Conservation (phyloP, 768 basidiomycete genomes). For the Tylopilus sp. region DNA sequence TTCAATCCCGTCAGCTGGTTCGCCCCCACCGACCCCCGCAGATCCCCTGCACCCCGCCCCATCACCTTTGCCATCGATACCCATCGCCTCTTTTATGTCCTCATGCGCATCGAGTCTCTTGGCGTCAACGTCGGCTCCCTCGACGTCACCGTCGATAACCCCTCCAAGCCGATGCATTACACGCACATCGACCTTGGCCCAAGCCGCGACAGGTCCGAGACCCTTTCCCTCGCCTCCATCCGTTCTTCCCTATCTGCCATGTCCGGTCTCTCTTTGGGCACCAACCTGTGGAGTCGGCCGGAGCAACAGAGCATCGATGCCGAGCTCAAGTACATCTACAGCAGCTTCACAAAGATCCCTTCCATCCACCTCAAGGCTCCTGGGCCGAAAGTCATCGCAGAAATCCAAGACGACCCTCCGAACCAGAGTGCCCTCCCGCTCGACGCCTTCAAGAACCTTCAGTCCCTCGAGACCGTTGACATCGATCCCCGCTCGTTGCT, state of each 20-base stretch:
- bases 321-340: slow-evolving; percentile 84
- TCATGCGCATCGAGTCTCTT: slow-evolving; percentile 81
- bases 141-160: slow-evolving; percentile 70
- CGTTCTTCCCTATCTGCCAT: slow-evolving; percentile 75
- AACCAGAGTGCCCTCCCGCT: slow-evolving; percentile 76
- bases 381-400: slow-evolving; percentile 60
- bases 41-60: slow-evolving; percentile 47
- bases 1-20: slow-evolving; percentile 69
- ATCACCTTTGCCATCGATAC: slow-evolving; percentile 68
- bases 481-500: slow-evolving; percentile 79
- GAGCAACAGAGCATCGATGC: slow-evolving; percentile 59
- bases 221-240: slow-evolving; percentile 69
- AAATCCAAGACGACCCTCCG: slow-evolving; percentile 66
- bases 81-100: slow-evolving; percentile 83
- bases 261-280: slow-evolving; percentile 70
- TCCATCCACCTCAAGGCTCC: slow-evolving; percentile 68
- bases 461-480: slow-evolving; percentile 69
- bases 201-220: slow-evolving; percentile 62
- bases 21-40: slow-evolving; percentile 16
- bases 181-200: slow-evolving; percentile 49
- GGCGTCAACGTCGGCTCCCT: slow-evolving; percentile 76
- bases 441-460: slow-evolving; percentile 81
- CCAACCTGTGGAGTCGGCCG: slow-evolving; percentile 66
- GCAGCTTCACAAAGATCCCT: slow-evolving; percentile 87
- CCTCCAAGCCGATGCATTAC: slow-evolving; percentile 76